phyloP scores from a whole-genome alignment of 495 filamentous ascomycete species.

The Immersiella caudata region DNA sequence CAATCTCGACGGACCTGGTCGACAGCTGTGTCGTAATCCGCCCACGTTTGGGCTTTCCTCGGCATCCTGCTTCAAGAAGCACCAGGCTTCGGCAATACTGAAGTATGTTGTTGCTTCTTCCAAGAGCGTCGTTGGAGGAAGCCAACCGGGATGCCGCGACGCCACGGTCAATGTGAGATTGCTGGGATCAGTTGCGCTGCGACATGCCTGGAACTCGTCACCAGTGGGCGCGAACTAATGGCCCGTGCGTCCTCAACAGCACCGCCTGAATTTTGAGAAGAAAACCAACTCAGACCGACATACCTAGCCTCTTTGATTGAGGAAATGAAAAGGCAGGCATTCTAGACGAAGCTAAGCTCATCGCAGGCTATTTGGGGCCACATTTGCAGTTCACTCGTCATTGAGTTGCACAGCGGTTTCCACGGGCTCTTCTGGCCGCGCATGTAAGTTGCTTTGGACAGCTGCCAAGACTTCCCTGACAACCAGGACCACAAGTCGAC shows the following conservation, averaged over 20 bases:
- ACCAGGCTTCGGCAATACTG: slow-evolving; percentile 17
- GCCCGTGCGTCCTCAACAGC: neutral
- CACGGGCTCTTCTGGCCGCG: no score
- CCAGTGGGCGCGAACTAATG: neutral
- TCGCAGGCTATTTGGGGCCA: no score
- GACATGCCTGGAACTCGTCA: neutral
- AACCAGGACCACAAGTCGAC: no score
- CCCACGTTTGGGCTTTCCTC: slow-evolving; percentile 53
- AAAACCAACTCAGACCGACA: neutral
- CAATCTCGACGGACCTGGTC: slow-evolving; percentile 42
- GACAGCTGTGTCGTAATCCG: slow-evolving; percentile 58
- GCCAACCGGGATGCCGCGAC: neutral
- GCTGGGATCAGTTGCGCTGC: neutral
- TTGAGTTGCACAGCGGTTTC: no score
- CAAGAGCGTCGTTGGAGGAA: neutral
- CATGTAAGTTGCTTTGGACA: no score
- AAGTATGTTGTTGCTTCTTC: neutral
- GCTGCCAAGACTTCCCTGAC: no score
- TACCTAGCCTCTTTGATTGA: neutral
- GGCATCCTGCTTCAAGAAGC: slow-evolving; percentile 40
- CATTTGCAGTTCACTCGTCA: no score
- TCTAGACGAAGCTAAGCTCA: no score
- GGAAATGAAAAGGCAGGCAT: no score
- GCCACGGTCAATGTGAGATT: neutral
- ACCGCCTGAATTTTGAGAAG: neutral